Evolutionary conservation across 2,329 filamentous ascomycete genomes (phyloP).

Genomic region (Aureobasidium musti): DNA sequence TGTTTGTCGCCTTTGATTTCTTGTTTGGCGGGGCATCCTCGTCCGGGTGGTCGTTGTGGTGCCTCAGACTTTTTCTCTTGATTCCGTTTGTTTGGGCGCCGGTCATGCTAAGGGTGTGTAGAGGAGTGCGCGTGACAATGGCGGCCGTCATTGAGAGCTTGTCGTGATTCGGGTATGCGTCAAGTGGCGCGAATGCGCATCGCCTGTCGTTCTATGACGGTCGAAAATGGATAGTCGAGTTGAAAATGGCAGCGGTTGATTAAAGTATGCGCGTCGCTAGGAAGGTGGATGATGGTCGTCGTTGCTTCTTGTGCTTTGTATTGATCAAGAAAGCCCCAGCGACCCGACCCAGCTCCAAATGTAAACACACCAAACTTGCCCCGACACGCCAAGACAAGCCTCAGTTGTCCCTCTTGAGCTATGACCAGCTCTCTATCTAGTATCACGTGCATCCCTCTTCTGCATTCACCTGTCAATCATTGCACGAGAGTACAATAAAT

Average conservation of each 20-base stretch:
- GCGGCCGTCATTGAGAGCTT: conserved; percentile 32
- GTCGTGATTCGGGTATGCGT: neutral
- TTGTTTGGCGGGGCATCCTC: conserved; percentile 50
- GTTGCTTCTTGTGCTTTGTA: conserved; percentile 10
- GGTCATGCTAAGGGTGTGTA: conserved; percentile 52
- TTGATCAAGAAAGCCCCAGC: conserved; percentile 18
- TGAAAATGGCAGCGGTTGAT: conserved; percentile 16
- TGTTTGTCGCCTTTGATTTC: conserved; percentile 45
- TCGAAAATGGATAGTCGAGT: neutral
- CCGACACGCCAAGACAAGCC: conserved; percentile 26
- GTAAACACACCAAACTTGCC: conserved; percentile 27
- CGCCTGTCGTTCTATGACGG: conserved; percentile 13
- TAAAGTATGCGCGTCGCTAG: conserved; percentile 19
- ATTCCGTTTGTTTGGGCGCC: conserved; percentile 45
- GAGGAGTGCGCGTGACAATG: conserved; percentile 45
- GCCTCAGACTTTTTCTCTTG: conserved; percentile 50
- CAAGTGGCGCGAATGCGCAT: conserved; percentile 25
- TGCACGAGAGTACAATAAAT: neutral
- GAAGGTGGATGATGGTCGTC: conserved; percentile 7
- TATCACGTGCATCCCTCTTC: neutral
- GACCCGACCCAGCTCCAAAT: conserved; percentile 15
- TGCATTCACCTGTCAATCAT: neutral
- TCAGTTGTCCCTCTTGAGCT: neutral
- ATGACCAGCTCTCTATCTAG: neutral
- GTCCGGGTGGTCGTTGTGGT: conserved; percentile 46